phyloP scores from a whole-genome alignment of 148 eudicot species.

The Chenopodium suecicum region DNA sequence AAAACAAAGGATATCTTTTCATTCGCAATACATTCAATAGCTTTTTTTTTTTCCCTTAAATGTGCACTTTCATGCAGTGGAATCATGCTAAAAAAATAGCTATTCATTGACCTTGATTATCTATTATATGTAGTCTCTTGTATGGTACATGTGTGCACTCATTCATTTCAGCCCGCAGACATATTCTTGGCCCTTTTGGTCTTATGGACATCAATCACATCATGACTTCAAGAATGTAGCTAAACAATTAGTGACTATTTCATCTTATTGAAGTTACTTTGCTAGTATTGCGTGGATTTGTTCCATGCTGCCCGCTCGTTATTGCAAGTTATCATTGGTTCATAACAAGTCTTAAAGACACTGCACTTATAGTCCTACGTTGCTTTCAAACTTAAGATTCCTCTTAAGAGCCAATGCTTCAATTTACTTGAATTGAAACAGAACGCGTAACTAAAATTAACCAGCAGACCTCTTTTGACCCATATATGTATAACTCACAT shows the following conservation, averaged over 20 bases:
- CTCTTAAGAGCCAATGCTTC: neutral
- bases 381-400: neutral
- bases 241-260: neutral
- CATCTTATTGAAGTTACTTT: neutral
- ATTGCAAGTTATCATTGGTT: neutral
- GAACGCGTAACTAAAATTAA: neutral
- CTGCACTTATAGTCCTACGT: neutral
- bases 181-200: neutral
- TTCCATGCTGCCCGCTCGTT: neutral
- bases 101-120: neutral
- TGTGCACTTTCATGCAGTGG: neutral
- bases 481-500: neutral
- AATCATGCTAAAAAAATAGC: slow-evolving; percentile 5
- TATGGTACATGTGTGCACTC: neutral
- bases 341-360: neutral
- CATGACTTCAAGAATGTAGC: neutral
- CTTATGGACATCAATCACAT: neutral
- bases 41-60: no score
- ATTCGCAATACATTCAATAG: neutral
- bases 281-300: neutral
- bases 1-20: neutral
- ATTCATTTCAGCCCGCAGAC: neutral
- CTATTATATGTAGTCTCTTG: neutral
- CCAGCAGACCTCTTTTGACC: neutral
- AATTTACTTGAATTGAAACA: slow-evolving; percentile 5